Conservation (phyloP, 1,284 basidiomycete genomes). For the Boletus hoseneyae region DNA sequence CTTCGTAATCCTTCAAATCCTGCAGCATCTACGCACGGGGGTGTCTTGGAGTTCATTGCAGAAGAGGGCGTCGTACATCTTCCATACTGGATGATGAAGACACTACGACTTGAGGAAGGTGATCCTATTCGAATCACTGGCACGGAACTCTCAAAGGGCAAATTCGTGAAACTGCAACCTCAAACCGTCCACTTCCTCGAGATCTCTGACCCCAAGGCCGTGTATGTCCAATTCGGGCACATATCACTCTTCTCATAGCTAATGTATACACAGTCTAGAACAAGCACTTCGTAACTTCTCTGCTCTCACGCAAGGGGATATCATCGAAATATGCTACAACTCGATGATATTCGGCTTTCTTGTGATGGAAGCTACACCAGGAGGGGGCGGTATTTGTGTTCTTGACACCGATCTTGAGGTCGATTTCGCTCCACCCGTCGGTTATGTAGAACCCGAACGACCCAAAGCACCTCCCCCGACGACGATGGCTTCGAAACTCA, state of each 20-base stretch:
- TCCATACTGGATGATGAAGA: conserved; percentile 99
- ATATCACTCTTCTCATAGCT: conserved; percentile 1
- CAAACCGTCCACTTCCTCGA: conserved; percentile 96
- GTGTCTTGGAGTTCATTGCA: conserved; percentile 98
- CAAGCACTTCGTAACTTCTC: conserved; percentile 94
- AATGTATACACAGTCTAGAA: conserved; percentile 66
- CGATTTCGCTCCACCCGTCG: conserved; percentile 74
- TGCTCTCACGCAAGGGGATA: conserved; percentile 85
- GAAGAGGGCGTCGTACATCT: conserved; percentile 95
- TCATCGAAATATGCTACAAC: conserved; percentile 91
- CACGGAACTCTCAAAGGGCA: conserved; percentile 86
- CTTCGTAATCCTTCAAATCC: conserved; percentile 87
- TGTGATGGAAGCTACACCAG: conserved; percentile 92
- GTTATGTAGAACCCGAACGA: conserved; percentile 87
- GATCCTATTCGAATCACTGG: conserved; percentile 94
- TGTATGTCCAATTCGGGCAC: conserved; percentile 57
- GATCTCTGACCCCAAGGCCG: conserved; percentile 93
- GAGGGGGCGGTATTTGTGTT: conserved; percentile 85
- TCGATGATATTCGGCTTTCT: conserved; percentile 93
- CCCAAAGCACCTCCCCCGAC: conserved; percentile 77
- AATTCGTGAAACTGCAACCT: conserved; percentile 95
- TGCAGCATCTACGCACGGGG: conserved; percentile 88
- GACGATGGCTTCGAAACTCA: conserved; percentile 97
- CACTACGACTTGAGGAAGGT: conserved; percentile 87
- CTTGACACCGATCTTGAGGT: conserved; percentile 97